Conservation (phyloP, 179 eudicot species). For the Silene noctiflora region DNA sequence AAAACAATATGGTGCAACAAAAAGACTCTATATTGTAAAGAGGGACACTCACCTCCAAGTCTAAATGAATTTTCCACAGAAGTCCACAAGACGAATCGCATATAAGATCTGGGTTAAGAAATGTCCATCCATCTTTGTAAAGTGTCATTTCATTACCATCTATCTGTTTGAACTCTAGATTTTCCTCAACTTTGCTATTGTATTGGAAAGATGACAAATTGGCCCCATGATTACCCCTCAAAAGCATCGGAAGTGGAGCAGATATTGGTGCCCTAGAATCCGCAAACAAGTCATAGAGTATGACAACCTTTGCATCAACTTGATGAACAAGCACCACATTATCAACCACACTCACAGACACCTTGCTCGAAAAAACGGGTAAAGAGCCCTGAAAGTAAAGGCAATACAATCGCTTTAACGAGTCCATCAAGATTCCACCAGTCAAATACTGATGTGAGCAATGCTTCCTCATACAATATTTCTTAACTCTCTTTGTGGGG, state of each 20-base stretch:
- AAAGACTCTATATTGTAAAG: conserved; percentile 1
- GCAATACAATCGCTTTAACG: conserved; percentile 2
- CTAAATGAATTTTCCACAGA: conserved; percentile 87
- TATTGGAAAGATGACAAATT: conserved; percentile 37
- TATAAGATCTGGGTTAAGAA: conserved; percentile 86
- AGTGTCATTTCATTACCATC: conserved; percentile 46
- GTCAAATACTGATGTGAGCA: background rate
- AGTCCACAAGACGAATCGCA: conserved; percentile 72
- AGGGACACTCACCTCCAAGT: conserved; percentile 69
- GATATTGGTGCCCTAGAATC: conserved; percentile 92
- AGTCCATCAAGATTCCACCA: conserved; percentile 6
- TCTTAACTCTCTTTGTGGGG: background rate
- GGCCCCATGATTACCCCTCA: conserved; percentile 57
- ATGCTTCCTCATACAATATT: conserved; percentile 9
- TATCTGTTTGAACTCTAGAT: conserved; percentile 36
- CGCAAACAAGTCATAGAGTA: conserved; percentile 76
- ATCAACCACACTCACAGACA: conserved; percentile 92
- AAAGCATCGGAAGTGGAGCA: conserved; percentile 94
- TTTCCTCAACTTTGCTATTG: conserved; percentile 38
- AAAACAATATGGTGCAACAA: conserved; percentile 6
- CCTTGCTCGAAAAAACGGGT: conserved; percentile 78
- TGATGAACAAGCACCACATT: conserved; percentile 91
- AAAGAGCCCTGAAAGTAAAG: conserved; percentile 73
- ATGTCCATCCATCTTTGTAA: conserved; percentile 83
- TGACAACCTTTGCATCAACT: conserved; percentile 97